Evolutionary conservation across 83 land plant species (phyloP).

Genomic region (Diphasiastrum complanatum): DNA sequence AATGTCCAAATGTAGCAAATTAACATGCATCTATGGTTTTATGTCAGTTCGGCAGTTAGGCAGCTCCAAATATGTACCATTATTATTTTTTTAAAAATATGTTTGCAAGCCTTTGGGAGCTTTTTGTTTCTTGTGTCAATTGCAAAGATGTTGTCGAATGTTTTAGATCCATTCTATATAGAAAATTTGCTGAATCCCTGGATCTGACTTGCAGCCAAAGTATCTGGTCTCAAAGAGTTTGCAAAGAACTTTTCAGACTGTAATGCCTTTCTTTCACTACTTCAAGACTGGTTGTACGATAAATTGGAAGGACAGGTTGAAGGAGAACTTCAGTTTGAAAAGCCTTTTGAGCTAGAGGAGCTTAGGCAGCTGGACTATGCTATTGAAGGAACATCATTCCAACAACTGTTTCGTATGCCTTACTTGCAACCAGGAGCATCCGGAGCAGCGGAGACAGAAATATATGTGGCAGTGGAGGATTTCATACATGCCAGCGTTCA

Average conservation of each 20-base stretch:
- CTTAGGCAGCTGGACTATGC: constrained; percentile 16
- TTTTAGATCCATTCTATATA: no score
- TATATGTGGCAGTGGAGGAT: constrained; percentile 81
- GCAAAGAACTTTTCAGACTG: constrained; percentile 8
- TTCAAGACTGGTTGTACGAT: constrained; percentile 6
- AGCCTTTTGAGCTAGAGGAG: constrained; percentile 4
- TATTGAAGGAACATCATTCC: constrained; percentile 4
- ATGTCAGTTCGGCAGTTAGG: no score
- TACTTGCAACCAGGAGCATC: neutral
- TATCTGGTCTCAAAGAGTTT: constrained; percentile 13
- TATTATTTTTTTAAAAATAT: no score
- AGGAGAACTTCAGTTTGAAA: neutral
- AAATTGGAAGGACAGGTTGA: constrained; percentile 4
- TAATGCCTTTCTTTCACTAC: constrained; percentile 1
- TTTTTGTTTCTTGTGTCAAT: no score
- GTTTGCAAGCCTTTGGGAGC: no score
- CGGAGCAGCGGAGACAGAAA: constrained; percentile 42
- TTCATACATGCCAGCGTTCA: constrained; percentile 72
- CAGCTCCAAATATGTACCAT: no score
- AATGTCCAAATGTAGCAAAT: no score
- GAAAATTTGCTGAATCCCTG: no score
- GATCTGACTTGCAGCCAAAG: no score
- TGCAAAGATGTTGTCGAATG: no score
- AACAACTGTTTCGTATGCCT: constrained; percentile 10
- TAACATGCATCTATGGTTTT: no score